These are phyloP conservation scores for Colletotrichum viniferum DNA, from an alignment of 2,329 filamentous ascomycete genomes.

Conservation along the genomic window DNA sequence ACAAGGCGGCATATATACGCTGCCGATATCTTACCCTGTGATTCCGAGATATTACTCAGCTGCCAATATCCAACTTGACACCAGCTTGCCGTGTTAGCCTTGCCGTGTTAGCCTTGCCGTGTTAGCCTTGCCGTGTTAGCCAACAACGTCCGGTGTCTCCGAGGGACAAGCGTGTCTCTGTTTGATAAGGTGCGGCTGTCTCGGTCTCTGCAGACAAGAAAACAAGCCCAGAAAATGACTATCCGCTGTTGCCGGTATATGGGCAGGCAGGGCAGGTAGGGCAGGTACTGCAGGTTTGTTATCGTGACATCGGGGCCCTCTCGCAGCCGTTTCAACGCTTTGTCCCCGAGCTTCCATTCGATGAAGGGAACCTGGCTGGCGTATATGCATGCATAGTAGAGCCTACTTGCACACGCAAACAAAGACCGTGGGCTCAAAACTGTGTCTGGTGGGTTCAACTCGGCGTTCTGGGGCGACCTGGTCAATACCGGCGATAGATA, in stretches of 20 bases:
- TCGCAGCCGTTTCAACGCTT: slow-evolving; percentile 13
- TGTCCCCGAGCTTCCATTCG: not conserved
- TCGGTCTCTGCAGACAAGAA: not conserved
- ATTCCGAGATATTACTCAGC: not conserved
- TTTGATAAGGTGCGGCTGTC: not conserved
- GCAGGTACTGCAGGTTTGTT: not conserved
- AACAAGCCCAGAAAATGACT: not conserved
- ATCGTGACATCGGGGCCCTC: not conserved
- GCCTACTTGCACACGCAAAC: not conserved
- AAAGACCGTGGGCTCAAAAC: not conserved
- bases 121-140: not conserved
- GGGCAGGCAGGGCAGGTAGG: no score
- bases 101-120: not conserved
- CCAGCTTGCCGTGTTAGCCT: not conserved
- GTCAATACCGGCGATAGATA: not conserved
- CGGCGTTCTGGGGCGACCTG: not conserved
- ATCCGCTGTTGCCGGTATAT: slow-evolving; percentile 2
- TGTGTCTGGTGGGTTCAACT: not conserved
- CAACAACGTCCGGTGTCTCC: not conserved
- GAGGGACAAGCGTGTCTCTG: not conserved
- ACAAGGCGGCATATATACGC: not conserved
- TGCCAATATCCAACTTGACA: not conserved
- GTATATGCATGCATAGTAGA: not conserved
- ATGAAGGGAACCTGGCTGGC: not conserved
- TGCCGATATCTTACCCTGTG: not conserved